Evolutionary conservation across 148 eudicot species (phyloP), one percentile per base, ranked within the genome.

Genomic region (Salicornia ramosissima): DNA sequence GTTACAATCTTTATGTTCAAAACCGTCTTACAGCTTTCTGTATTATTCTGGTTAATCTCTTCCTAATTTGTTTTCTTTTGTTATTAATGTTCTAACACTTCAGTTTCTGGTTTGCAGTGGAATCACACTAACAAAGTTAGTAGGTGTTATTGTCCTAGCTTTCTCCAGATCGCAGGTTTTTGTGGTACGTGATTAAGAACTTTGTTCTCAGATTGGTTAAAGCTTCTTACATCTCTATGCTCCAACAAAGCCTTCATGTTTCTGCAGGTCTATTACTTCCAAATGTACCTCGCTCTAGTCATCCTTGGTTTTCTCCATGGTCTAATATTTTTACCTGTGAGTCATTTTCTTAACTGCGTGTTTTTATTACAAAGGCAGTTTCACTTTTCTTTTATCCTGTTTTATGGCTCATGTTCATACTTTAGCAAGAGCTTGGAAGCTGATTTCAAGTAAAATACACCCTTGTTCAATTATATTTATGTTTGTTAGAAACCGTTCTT

Each of bases 231-330:
- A 26, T 57, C 40, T 18, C 28, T 72, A 10, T 42, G 61, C 31
- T 64, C 36, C 24, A 36, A 54, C 45, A 53, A 19, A 18, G 40
- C 5, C 28, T 31, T 61, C 19, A 0, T 67, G 15, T 22, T 65
- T 78, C 47, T 78, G 80, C 91, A 94, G 98, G 98, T 94, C 51
- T 94, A 94, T 77, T 94, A 94, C 81, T 94, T 94, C 82, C 85
- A 91, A 81, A 94, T 94, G 99, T 94, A 91, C 75, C 74, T 94
- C 78, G 87, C 96, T 58, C 80, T 94, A 74, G 99, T 94, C 56
- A 87, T 94, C 75, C 97, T 94, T 2, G 99, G 99, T 65, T 94
- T 90, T 87, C 79, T 94, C 82, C 97, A 94, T 45, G 99, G 99
- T 28, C 90, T 94, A 40, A 81, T 94, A 58, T 94, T 94, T 70